These are phyloP conservation scores for Venturia asperata DNA, from an alignment of 2,329 filamentous ascomycete genomes.

Conservation along the genomic window DNA sequence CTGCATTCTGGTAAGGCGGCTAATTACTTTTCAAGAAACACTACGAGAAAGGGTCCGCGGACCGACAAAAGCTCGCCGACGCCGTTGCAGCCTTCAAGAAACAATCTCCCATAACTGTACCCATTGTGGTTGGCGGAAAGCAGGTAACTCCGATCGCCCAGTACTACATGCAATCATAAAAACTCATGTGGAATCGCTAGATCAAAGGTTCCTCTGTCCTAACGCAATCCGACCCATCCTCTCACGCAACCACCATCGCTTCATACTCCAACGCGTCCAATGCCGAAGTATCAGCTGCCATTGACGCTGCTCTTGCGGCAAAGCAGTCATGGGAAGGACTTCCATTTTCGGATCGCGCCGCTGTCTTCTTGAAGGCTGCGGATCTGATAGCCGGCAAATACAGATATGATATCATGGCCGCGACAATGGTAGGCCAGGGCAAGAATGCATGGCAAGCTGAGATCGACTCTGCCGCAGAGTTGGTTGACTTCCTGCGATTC, in stretches of 20 bases:
- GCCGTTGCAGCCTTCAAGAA: constrained; percentile 65
- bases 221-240: constrained; percentile 73
- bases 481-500: constrained; percentile 88
- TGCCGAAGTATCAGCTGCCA: constrained; percentile 69
- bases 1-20: background rate
- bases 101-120: constrained; percentile 66
- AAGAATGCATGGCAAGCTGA: constrained; percentile 99
- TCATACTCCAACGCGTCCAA: constrained; percentile 76
- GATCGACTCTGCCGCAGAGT: constrained; percentile 89
- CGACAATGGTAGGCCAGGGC: constrained; percentile 92
- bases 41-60: constrained; percentile 75
- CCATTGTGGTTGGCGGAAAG: constrained; percentile 76
- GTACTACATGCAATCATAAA: too few species aligned
- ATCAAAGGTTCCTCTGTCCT: constrained; percentile 59
- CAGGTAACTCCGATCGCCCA: constrained; percentile 48
- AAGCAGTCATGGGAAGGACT: constrained; percentile 79
- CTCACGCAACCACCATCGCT: constrained; percentile 69
- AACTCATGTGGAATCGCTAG: constrained; percentile 33
- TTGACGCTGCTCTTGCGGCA: constrained; percentile 76
- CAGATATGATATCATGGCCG: constrained; percentile 91
- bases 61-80: constrained; percentile 67
- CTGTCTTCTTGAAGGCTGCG: constrained; percentile 92
- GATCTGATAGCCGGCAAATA: constrained; percentile 89
- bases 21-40: constrained; percentile 56
- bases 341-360: constrained; percentile 83